These are phyloP conservation scores for Nepenthes alata DNA, from an alignment of 179 eudicot species.

Conservation along the genomic window DNA sequence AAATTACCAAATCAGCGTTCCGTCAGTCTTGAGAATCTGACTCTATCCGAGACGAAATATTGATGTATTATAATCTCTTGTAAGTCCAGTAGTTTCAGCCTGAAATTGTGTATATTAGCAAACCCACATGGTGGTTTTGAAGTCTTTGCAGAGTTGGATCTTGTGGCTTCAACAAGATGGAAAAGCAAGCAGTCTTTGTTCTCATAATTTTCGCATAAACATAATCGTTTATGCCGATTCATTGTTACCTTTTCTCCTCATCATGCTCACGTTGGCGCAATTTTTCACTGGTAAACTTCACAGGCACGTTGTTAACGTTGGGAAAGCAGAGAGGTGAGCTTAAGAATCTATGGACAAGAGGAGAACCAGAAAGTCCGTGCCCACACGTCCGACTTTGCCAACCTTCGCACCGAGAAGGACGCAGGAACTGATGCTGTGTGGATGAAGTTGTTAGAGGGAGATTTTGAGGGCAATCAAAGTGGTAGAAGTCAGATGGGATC, in stretches of 20 bases:
- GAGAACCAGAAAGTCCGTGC: constrained; percentile 76
- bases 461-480: neutral
- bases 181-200: no score
- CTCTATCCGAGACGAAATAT: neutral
- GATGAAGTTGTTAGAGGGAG: no score
- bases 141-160: no score
- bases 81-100: no score
- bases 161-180: no score
- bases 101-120: no score
- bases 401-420: constrained; percentile 17
- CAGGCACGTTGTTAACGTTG: constrained; percentile 73
- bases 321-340: constrained; percentile 68
- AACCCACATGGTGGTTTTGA: no score
- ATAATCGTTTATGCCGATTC: neutral
- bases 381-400: constrained; percentile 57
- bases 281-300: neutral
- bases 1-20: neutral
- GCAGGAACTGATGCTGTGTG: no score
- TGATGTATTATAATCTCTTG: no score
- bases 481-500: neutral
- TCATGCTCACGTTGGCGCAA: no score
- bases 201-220: neutral
- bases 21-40: neutral
- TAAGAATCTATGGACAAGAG: constrained; percentile 62
- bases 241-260: neutral